Percentiles rank a stretch among this genome's conserved stretches.
Evolutionary conservation across 2,329 filamentous ascomycete genomes (phyloP).

Genomic region (Chaetomium sp.): DNA sequence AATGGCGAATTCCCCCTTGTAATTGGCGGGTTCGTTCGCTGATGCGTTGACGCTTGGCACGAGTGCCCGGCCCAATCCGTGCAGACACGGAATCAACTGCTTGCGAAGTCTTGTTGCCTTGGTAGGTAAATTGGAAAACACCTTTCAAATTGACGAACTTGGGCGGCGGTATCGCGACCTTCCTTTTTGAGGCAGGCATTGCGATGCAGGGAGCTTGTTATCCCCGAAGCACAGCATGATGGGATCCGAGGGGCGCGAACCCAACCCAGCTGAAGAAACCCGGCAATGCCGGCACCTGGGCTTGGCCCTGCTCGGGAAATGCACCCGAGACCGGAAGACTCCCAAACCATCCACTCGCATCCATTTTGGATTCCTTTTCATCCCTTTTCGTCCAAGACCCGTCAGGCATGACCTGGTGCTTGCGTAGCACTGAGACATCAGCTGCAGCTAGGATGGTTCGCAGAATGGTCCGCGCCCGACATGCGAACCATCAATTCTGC

Average conservation of each 20-base stretch:
- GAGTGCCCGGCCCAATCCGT: background rate
- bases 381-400: background rate
- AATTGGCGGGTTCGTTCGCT: too few relatives aligned
- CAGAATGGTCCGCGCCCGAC: background rate
- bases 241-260: background rate
- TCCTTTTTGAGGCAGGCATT: background rate
- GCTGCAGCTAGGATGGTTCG: background rate
- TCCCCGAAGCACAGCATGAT: background rate
- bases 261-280: background rate
- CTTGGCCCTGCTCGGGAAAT: background rate
- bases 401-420: background rate
- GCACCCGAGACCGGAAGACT: background rate
- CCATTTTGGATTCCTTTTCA: background rate
- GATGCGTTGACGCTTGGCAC: background rate
- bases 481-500: constrained; percentile 5
- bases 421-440: background rate
- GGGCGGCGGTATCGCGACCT: too few relatives aligned
- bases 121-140: background rate
- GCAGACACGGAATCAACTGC: background rate
- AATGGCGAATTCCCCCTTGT: too few relatives aligned
- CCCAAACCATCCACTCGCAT: background rate
- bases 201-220: background rate
- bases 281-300: too few relatives aligned
- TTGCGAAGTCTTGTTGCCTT: background rate
- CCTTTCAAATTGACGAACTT: too few relatives aligned